These are phyloP conservation scores for Raffaelea deltoideospora DNA, from an alignment of 2,329 filamentous ascomycete species.

Conservation along the genomic window DNA sequence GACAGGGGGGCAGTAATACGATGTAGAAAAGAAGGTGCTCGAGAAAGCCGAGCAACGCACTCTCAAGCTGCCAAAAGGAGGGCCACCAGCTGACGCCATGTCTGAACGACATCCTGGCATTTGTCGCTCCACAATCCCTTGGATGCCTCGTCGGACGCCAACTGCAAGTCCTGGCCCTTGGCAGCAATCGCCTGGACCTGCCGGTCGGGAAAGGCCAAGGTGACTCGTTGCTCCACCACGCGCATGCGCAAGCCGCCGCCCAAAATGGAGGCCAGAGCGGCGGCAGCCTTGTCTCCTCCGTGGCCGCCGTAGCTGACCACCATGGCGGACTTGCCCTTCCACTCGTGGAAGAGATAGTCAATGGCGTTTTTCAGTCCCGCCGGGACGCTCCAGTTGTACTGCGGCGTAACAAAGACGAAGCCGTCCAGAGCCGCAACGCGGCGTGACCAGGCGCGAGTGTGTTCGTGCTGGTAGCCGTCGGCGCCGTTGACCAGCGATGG, in stretches of 20 bases:
- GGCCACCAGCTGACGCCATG: slow-evolving; percentile 9
- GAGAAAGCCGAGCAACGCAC: not conserved
- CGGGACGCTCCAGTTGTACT: slow-evolving; percentile 33
- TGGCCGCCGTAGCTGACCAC: slow-evolving; percentile 32
- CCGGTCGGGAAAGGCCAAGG: slow-evolving; percentile 11
- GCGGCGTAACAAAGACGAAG: slow-evolving; percentile 18
- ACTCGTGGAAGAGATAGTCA: slow-evolving; percentile 35
- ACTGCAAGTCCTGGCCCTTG: slow-evolving; percentile 7
- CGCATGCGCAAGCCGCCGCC: slow-evolving; percentile 10
- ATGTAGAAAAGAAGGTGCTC: not conserved
- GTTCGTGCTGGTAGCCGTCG: slow-evolving; percentile 16
- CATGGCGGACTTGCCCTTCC: slow-evolving; percentile 29
- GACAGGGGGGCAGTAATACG: too few relatives aligned
- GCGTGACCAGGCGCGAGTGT: slow-evolving; percentile 20
- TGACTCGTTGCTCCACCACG: slow-evolving; percentile 11
- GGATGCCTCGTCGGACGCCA: not conserved
- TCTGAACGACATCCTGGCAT: slow-evolving; percentile 6
- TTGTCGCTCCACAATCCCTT: slow-evolving; percentile 10
- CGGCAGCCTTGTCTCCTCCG: slow-evolving; percentile 16
- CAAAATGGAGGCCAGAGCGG: slow-evolving; percentile 12
- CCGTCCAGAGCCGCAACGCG: slow-evolving; percentile 16
- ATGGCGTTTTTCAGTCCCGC: slow-evolving; percentile 35
- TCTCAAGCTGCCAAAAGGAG: slow-evolving; percentile 1
- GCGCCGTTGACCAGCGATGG: slow-evolving; percentile 15
- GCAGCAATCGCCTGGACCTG: slow-evolving; percentile 4